Evolutionary conservation across 768 basidiomycete species (phyloP), one percentile per base, ranked within the genome.

Genomic region (Kondoa subrosea): DNA sequence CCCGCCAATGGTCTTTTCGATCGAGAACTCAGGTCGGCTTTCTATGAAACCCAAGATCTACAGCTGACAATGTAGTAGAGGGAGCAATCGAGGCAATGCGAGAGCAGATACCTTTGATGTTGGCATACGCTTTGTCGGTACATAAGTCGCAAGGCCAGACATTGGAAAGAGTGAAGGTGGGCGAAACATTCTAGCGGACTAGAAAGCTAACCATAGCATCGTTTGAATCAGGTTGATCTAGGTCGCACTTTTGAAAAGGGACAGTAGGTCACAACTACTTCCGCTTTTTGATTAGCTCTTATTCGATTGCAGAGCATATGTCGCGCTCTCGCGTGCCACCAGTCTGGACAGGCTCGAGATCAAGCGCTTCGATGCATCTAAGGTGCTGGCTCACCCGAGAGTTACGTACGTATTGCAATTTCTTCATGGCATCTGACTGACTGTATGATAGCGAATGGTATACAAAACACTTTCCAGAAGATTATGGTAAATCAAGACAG

Each of bases 301-400:
- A 8, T 50, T 8, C 40, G 40, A 50, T n/a, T n/a, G 72, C 4
- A 71, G 72, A 65, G 66, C 68, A 17, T 73, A 73, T 57, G 73
- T 73, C 67, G 73, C 73, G 0, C 66, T 73, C 15, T 27, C 26
- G 26, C 88, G 90, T 26, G 90, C 90, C 16, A 91, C 89, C 0
- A 84, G 82, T 3, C 79, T 92, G 65, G 84, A 87, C 2, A 89
- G 90, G 1, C 80, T 92, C 33, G 89, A 91, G 74, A 86, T 91
- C 2, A 79, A 89, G 25, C 83, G 86, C 72, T 92, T 92, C 72
- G 83, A 87, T 72, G 78, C 85, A 0, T 77, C 68, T 15, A 91
- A 89, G 81, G 90, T 87, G 73, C 4, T 61, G 59, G 59, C 59
- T 27, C 59, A 61, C 31, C 59, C 59, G 4, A 61, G 25, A 61